A percentile compares a stretch with the other conserved stretches of the same genome.
phyloP scores from a whole-genome alignment of 108 stramenopile species.

The Fragilariopsis cylindrus region DNA sequence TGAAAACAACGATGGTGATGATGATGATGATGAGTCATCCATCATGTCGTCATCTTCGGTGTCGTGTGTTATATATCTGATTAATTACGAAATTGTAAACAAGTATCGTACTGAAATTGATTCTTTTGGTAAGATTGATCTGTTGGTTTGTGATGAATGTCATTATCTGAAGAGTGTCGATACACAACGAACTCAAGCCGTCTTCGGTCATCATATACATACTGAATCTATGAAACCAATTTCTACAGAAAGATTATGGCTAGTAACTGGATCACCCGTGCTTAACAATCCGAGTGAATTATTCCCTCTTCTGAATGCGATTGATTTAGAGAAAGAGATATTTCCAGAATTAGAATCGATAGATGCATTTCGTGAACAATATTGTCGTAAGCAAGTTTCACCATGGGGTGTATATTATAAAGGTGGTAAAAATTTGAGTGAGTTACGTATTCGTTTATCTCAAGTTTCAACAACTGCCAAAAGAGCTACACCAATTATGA shows the following conservation, averaged over 20 bases:
- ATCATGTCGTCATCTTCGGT: background rate
- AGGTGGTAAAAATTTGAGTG: slow-evolving; percentile 19
- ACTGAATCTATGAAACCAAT: background rate
- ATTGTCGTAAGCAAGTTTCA: slow-evolving; percentile 18
- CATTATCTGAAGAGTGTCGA: slow-evolving; percentile 29
- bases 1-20: background rate
- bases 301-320: slow-evolving; percentile 25
- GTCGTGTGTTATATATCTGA: background rate
- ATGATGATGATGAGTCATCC: background rate
- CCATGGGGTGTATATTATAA: background rate
- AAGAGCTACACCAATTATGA: slow-evolving; percentile 8
- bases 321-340: slow-evolving; percentile 5
- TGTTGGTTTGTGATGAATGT: slow-evolving; percentile 41
- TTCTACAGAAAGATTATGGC: slow-evolving; percentile 27
- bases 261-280: slow-evolving; percentile 37
- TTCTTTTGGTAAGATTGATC: slow-evolving; percentile 10
- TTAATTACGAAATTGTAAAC: background rate
- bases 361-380: slow-evolving; percentile 13
- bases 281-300: slow-evolving; percentile 32
- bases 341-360: background rate
- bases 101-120: background rate
- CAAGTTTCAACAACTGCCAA: background rate
- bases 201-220: slow-evolving; percentile 18
- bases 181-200: slow-evolving; percentile 32
- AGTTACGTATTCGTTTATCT: slow-evolving; percentile 19